Conservation (phyloP, 768 basidiomycete genomes). For the Gymnopilus dilepis region DNA sequence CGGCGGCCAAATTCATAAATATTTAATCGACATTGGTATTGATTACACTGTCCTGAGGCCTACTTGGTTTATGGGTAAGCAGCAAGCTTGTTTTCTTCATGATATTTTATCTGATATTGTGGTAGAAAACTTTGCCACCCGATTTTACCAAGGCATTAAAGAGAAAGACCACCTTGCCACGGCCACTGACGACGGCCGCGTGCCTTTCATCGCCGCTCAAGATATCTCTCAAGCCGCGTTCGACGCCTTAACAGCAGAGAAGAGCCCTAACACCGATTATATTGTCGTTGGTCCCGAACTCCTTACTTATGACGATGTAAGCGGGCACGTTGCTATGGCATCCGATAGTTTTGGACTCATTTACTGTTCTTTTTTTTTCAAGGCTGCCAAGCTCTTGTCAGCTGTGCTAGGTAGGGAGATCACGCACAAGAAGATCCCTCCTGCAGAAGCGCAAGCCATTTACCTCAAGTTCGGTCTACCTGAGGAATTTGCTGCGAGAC, state of each 20-base stretch:
- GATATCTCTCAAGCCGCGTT: conserved; percentile 35
- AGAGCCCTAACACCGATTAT: conserved; percentile 15
- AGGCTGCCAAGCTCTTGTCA: conserved; percentile 30
- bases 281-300: conserved; percentile 16
- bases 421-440: conserved; percentile 24
- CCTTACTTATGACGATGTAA: conserved; percentile 20
- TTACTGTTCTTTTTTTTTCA: background rate
- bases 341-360: too few species aligned
- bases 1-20: conserved; percentile 31
- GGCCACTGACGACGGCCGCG: conserved; percentile 24
- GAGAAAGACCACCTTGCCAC: conserved; percentile 24
- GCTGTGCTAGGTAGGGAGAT: conserved; percentile 31
- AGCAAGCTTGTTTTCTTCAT: background rate
- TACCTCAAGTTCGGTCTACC: conserved; percentile 2
- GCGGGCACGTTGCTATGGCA: background rate
- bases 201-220: conserved; percentile 30
- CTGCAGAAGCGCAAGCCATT: conserved; percentile 13
- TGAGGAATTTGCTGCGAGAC: conserved; percentile 15
- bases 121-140: conserved; percentile 34
- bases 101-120: background rate
- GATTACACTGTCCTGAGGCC: conserved; percentile 34
- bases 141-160: conserved; percentile 27
- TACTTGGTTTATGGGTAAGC: conserved; percentile 37
- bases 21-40: conserved; percentile 27
- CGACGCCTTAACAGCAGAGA: conserved; percentile 27